Evolutionary conservation across 352 stramenopile species (phyloP), one percentile per base, ranked within the genome.

Genomic region (Globisporangium apiculatum): DNA sequence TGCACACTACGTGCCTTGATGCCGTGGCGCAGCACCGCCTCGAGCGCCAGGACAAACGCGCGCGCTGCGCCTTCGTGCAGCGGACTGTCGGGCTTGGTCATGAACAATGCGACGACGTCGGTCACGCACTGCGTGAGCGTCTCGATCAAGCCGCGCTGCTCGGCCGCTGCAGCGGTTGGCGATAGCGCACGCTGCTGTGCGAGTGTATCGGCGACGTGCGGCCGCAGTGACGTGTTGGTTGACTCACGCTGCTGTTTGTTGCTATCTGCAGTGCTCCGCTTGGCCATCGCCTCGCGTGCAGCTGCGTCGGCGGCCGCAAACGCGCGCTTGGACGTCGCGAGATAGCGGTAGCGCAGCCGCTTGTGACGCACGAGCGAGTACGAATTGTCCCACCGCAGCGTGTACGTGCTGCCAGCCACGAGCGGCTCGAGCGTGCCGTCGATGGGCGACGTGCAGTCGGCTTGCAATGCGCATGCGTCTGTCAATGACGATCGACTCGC

Each of bases 311-410:
- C 79, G 0, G 78, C 76, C 42, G 58, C 60, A 43, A 86, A 65
- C 15, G 68, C 75, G 0, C 61, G 57, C 14, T 61, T 65, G 1
- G 77, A 81, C 1, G 67, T 76, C 40, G 78, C 51, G 3, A 87
- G 53, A 17, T 79, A 75, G 7, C 82, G 70, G 52, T 90, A 92
- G 17, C 66, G 65, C 18, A 92, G 65, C 11, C 69, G 57, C 43
- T 91, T 91, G 64, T 83, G 73, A 5, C 82, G 77, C 31, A 89
- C 65, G 37, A 87, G 64, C 52, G 82, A 91, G 65, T 91, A 91
- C 38, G 72, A 75, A 58, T 91, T 91, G 55, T 89, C 79, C 82
- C 82, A 91, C 5, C 67, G 68, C 43, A 91, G 69, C 41, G 77
- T 79, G 59, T 83, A 84, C 36, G 73, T 58, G n/a, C 51, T 62